phyloP scores from a whole-genome alignment of 345 rosid genomes.

The Hibiscus tridactylites region DNA sequence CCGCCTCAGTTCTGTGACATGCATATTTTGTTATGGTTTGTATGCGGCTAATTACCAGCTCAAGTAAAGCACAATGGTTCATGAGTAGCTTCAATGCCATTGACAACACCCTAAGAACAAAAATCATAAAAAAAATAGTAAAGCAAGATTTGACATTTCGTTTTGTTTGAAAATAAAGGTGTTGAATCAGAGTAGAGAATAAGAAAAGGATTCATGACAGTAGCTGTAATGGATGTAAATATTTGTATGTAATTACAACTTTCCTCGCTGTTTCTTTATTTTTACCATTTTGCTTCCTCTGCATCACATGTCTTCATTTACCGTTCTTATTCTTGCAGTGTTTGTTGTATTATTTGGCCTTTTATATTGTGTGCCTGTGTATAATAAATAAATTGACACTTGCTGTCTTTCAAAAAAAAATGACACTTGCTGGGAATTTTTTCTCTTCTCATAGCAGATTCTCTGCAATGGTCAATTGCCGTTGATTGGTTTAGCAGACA shows the following conservation, averaged over 20 bases:
- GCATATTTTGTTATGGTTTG: background rate
- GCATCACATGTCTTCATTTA: background rate
- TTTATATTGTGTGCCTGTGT: background rate
- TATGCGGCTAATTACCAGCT: background rate
- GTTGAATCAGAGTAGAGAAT: background rate
- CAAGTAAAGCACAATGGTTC: background rate
- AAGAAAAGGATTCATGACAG: background rate
- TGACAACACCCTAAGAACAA: background rate
- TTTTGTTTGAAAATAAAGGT: slow-evolving; percentile 1
- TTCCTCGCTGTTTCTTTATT: background rate
- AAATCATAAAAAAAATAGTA: background rate
- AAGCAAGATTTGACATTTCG: slow-evolving; percentile 1
- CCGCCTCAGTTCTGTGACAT: background rate
- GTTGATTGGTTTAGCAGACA: slow-evolving; percentile 74
- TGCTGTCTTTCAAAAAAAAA: no score
- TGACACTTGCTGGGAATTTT: background rate
- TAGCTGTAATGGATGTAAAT: background rate
- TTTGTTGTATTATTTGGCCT: background rate
- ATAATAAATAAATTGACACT: background rate
- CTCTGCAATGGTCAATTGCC: slow-evolving; percentile 87
- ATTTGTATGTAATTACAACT: background rate
- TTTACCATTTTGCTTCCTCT: background rate
- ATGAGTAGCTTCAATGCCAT: background rate
- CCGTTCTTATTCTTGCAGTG: background rate
- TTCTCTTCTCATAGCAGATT: slow-evolving; percentile 33